Percentiles rank a stretch among this genome's conserved stretches.
phyloP scores from a whole-genome alignment of 768 basidiomycete species.

The Pulveroboletus sp. region DNA sequence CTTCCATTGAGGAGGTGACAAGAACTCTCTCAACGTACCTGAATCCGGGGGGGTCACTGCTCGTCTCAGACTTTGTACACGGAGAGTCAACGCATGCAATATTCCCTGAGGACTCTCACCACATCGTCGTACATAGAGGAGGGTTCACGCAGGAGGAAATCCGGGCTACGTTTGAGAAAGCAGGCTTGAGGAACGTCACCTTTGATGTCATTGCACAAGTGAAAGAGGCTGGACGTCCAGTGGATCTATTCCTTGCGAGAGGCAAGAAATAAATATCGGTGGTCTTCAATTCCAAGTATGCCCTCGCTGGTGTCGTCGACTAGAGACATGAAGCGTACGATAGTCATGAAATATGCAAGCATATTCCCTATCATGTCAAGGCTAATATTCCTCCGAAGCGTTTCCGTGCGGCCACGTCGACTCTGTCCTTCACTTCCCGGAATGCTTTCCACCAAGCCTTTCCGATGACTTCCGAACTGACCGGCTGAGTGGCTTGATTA shows the following conservation, averaged over 20 bases:
- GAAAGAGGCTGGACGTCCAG: conserved; percentile 29
- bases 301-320: background rate
- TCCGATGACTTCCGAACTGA: conserved; percentile 44
- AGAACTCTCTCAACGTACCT: conserved; percentile 49
- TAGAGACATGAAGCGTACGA: background rate
- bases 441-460: conserved; percentile 82
- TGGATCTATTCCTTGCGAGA: conserved; percentile 53
- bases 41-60: conserved; percentile 55
- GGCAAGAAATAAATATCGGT: conserved; percentile 35
- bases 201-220: conserved; percentile 34
- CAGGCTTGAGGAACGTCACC: conserved; percentile 44
- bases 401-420: conserved; percentile 60
- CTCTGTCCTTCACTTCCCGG: conserved; percentile 56
- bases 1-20: conserved; percentile 47
- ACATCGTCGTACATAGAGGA: conserved; percentile 48
- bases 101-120: conserved; percentile 33
- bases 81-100: conserved; percentile 19
- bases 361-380: conserved; percentile 39
- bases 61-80: conserved; percentile 52
- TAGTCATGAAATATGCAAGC: background rate
- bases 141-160: conserved; percentile 53
- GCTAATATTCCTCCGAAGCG: conserved; percentile 72
- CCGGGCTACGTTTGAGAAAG: conserved; percentile 44
- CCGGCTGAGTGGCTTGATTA: conserved; percentile 27
- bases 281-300: background rate